These are phyloP conservation scores for Candida oleophila DNA, from an alignment of 805 yeast genomes.

Conservation along the genomic window DNA sequence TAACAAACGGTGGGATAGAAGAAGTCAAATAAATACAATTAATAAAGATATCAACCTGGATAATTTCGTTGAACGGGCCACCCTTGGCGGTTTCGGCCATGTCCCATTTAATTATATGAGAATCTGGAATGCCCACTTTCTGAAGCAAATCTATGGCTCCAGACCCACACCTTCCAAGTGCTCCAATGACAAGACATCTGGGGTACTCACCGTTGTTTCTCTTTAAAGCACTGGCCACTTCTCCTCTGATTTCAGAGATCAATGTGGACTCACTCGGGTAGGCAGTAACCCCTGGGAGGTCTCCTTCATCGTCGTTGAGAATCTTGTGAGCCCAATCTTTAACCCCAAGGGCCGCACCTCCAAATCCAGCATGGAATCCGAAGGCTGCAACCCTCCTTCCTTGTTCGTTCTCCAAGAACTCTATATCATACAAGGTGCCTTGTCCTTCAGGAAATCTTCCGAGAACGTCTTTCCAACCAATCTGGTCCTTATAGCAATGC, in stretches of 20 bases:
- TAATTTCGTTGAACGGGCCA: slow-evolving; percentile 94
- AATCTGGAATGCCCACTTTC: slow-evolving; percentile 85
- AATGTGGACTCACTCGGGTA: slow-evolving; percentile 77
- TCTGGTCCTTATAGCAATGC: slow-evolving; percentile 97
- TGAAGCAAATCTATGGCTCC: slow-evolving; percentile 87
- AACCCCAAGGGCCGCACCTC: slow-evolving; percentile 96
- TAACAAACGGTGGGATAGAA: slow-evolving; percentile 91
- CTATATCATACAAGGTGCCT: slow-evolving; percentile 89
- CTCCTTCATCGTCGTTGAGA: slow-evolving; percentile 58
- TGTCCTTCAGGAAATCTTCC: slow-evolving; percentile 86
- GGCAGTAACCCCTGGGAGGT: slow-evolving; percentile 78
- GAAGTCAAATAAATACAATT: slow-evolving; percentile 93
- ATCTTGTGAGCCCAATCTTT: slow-evolving; percentile 94
- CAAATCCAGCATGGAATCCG: slow-evolving; percentile 99
- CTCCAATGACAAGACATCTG: slow-evolving; percentile 87
- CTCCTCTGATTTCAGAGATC: slow-evolving; percentile 63
- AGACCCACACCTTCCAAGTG: slow-evolving; percentile 96
- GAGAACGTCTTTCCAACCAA: slow-evolving; percentile 92
- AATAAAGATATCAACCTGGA: slow-evolving; percentile 82
- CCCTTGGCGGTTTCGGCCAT: slow-evolving; percentile 94
- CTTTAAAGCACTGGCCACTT: slow-evolving; percentile 53
- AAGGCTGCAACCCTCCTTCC: slow-evolving; percentile 99
- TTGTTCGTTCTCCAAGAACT: slow-evolving; percentile 87
- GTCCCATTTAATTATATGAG: slow-evolving; percentile 88
- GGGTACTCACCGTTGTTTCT: slow-evolving; percentile 68